A percentile compares a stretch with the other conserved stretches of the same genome.
These are phyloP conservation scores for Nicotiana tabacum DNA, from an alignment of 257 asterid species.

Conservation along the genomic window DNA sequence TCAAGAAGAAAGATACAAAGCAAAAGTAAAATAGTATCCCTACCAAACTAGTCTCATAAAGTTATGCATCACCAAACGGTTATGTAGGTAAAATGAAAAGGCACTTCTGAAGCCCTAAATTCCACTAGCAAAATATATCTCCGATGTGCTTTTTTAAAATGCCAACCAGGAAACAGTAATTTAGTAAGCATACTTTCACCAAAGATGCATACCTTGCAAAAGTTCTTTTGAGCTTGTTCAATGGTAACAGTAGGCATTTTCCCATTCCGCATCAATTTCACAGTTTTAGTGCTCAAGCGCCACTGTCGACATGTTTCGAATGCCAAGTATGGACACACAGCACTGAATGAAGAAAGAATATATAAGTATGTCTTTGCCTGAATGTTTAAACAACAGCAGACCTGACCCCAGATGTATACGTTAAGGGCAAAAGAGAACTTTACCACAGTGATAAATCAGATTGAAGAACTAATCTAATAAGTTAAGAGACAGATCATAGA, in stretches of 20 bases:
- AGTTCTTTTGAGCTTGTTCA: conserved; percentile 98
- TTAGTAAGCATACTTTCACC: conserved; percentile 6
- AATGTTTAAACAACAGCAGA: background rate
- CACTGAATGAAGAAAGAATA: conserved; percentile 37
- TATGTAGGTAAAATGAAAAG: background rate
- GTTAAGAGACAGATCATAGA: background rate
- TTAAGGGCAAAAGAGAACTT: background rate
- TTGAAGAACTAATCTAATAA: background rate
- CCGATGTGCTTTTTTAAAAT: background rate
- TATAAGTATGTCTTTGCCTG: background rate
- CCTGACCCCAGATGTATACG: background rate
- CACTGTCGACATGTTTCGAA: conserved; percentile 96
- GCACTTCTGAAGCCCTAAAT: conserved; percentile 3
- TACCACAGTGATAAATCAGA: background rate
- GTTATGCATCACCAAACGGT: background rate
- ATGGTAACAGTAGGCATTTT: conserved; percentile 98
- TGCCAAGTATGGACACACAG: conserved; percentile 97
- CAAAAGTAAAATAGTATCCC: too few relatives aligned
- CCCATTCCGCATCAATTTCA: conserved; percentile 97
- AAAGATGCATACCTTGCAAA: conserved; percentile 57
- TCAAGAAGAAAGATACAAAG: too few relatives aligned
- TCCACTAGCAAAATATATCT: background rate
- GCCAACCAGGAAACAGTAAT: background rate
- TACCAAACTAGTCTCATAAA: too few relatives aligned
- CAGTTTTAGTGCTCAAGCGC: conserved; percentile 96